Base-by-base conservation (phyloP, 805 yeast species). In the Wickerhamomyces subpelliculosus region DNA sequence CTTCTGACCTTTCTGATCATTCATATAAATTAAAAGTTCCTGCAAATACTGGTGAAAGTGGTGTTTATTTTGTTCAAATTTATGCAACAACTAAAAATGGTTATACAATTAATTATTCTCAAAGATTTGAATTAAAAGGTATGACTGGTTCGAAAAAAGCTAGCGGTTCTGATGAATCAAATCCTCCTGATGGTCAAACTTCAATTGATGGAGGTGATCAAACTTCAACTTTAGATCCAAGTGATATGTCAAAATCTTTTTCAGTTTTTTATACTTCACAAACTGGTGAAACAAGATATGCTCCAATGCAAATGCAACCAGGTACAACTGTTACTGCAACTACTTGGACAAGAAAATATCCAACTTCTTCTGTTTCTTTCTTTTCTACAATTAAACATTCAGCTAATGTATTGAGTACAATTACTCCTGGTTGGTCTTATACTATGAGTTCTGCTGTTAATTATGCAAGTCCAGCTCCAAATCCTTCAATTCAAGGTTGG, bases 231-330 rank as follows among this genome's bases (percentile, higher is more conserved):
- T 9, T 45, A 8, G 59, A 61, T 5, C 59, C 67, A 7, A 67
- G 73, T 8, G 62, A 60, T 3, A 64, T 64, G n/a, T 62, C 78
- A 1, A 62, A 58, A 12, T 78, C 86, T 4, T 81, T 80, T 54
- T 48, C 77, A 3, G 61, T 88, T 10, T 71, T 90, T 2, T 90
- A 89, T 62, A 75, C 87, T 4, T 48, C 53, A 48, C 97, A 90
- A 66, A 80, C 90, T 1, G 96, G 96, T 22, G 59, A 47, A 21
- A 76, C 84, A 8, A 73, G 89, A 54, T 85, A 65, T 60, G 97
- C 97, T 1, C 96, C 97, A 36, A 86, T 88, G 96, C 97, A 89
- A 63, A 58, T 68, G 42, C 96, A 87, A 60, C 97, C 98, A 9
- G 84, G 82, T 4, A 55, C 84, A 2, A 67, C 65, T 9, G 74